Evolutionary conservation across 2,329 filamentous ascomycete species (phyloP), one percentile per base, ranked within the genome.

Genomic region (Penicillium sp.): DNA sequence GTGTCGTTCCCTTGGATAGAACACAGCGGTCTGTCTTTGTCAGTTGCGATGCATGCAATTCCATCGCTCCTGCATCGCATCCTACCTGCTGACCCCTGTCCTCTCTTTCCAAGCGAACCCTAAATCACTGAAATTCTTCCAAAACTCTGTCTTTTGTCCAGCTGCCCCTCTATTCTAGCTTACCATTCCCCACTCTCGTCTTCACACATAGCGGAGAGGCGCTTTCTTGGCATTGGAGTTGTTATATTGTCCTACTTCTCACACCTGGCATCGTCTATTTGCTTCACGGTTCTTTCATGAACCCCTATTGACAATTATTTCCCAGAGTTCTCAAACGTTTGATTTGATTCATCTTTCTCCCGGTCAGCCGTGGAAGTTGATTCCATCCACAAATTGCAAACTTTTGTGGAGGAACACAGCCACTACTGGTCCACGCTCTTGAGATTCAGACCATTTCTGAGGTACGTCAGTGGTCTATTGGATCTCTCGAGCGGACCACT

Each of bases 401-500:
- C 9, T 43, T 11, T 29, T 18, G 23, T 43, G 40, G 23, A 43
- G 16, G 24, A 9, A 11, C 24, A 43, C 9, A 28, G 24, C 24
- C 9, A 28, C 9, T 28, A 4, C 40, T 28, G 45, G 39, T 49
- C 45, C 18, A 39, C 51, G 39, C 23, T 53, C 19, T 39, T 37
- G 39, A 24, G 18, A 40, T 39, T 19, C 24, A 34, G 44, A 33
- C 26, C 45, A 45, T 36, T 28, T 24, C 11, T 29, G 13, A 55
- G 52, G 52, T 55, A n/a, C 26, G 45, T 46, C 31, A 26, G 21
- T 45, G 42, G 42, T 45, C 42, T 31, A 21, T 45, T 9, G 14
- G 18, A 45, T 31, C 40, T 43, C 24, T 43, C 16, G 24, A 43
- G 42, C 18, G 26, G 24, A 14, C 42, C 42, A 45, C 42, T 45